Base-by-base conservation (phyloP, 139 green algal species). In the Asterochloris erici region DNA sequence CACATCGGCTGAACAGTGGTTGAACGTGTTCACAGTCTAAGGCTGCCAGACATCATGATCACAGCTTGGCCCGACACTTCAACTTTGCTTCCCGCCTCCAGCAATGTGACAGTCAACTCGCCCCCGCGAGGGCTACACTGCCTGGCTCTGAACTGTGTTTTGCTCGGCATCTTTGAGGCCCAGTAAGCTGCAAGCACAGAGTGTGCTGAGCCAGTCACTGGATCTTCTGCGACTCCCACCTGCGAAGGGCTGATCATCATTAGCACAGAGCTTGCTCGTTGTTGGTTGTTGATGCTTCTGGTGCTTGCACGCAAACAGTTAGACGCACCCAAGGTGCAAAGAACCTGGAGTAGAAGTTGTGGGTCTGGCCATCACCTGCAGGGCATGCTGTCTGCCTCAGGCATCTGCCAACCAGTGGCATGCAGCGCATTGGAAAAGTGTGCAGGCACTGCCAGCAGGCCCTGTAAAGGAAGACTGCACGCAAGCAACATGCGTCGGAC, bases 241-340 rank as follows among this genome's bases (percentile, higher is more conserved):
- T n/a, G n/a, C n/a, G n/a, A n/a, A n/a, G n/a, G n/a, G n/a, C n/a
- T n/a, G n/a, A n/a, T n/a, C n/a, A n/a, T n/a, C n/a, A n/a, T n/a
- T n/a, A n/a, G n/a, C n/a, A n/a, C n/a, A n/a, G n/a, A n/a, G n/a
- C n/a, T n/a, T n/a, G n/a, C n/a, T n/a, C n/a, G n/a, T n/a, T n/a
- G n/a, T n/a, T n/a, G n/a, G n/a, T n/a, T n/a, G n/a, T n/a, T n/a
- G n/a, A n/a, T n/a, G n/a, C n/a, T n/a, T n/a, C n/a, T n/a, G n/a
- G n/a, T n/a, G n/a, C n/a, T n/a, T n/a, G n/a, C n/a, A n/a, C n/a
- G n/a, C n/a, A n/a, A n/a, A n/a, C n/a, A n/a, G n/a, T n/a, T n/a
- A n/a, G n/a, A n/a, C n/a, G n/a, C n/a, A n/a, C 84, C 89, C 92
- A 94, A 12, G 95, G 95, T 1, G 81, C 95, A 80, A 97, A 98